Evolutionary conservation across 1,139 yeast species (phyloP), one percentile per base, ranked within the genome.

Genomic region (Candida sanyaensis): DNA sequence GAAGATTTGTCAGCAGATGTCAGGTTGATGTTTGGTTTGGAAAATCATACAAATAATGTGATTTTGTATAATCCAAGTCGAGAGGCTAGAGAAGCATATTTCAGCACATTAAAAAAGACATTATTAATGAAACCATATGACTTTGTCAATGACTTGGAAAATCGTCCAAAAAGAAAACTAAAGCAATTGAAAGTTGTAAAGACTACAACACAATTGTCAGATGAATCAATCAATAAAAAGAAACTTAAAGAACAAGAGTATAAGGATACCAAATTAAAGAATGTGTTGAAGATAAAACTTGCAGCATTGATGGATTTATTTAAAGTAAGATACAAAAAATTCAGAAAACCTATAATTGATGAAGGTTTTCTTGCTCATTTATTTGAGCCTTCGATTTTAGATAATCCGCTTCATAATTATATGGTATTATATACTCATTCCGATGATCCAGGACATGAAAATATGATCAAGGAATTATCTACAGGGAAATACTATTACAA

Each of bases 221-320:
- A 51, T 30, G 46, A 53, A 12, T 56, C 57, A 13, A 39, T 56
- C n/a, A 60, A 57, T 26, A 71, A 66, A 56, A 72, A 65, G 52
- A 63, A 65, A 44, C 54, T 71, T 41, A 82, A 80, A 55, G 77
- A 80, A 31, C 81, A 78, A 53, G 89, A 84, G 53, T 81, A 83
- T 54, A 76, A 79, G 47, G 98, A 93, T 63, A 85, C 90, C 72
- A 85, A 87, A 60, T 70, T 91, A 53, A 91, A 90, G 63, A 92
- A 93, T 62, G 76, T 88, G 9, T 72, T 93, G 52, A 95, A 93
- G 64, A 83, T 93, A 50, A 90, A 88, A 63, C 74, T 93, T 29
- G 87, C 96, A 9, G 91, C 90, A 1, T 70, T 95, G 41, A 88
- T 93, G 96, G 98, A 93, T 54, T 71, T 89, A 36, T 86, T 93